A percentile compares a stretch with the other conserved stretches of the same genome.
These are phyloP conservation scores for Drechslerella coelobrocha DNA, from an alignment of 2,329 filamentous ascomycete species.

Conservation along the genomic window DNA sequence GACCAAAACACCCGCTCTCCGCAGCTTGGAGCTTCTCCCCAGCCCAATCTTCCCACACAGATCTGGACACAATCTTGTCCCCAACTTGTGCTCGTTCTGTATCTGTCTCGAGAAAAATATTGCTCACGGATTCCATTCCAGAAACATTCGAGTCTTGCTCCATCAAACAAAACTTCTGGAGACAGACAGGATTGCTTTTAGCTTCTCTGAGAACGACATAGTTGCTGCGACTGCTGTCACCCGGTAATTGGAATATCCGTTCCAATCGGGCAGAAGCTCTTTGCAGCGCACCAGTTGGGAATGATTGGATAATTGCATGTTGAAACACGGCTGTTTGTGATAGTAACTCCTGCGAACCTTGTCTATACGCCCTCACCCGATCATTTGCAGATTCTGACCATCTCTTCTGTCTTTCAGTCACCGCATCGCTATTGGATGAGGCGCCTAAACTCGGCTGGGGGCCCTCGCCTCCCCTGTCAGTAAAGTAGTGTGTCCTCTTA, in stretches of 20 bases:
- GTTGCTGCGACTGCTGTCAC: constrained; percentile 20
- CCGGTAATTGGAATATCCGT: constrained; percentile 11
- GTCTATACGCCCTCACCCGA: constrained; percentile 20
- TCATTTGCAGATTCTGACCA: constrained; percentile 3
- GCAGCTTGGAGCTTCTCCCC: constrained; percentile 28
- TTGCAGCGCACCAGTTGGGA: constrained; percentile 25
- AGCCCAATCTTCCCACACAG: constrained; percentile 36
- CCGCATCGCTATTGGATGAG: constrained; percentile 1
- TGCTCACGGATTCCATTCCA: constrained; percentile 21
- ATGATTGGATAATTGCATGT: constrained; percentile 39
- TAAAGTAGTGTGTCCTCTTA: constrained; percentile 25
- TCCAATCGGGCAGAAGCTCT: constrained; percentile 26
- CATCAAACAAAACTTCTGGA: constrained; percentile 6
- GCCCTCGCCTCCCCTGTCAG: background rate
- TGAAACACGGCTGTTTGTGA: constrained; percentile 37
- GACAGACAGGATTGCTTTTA: constrained; percentile 10
- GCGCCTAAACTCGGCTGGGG: background rate
- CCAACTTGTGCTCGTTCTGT: constrained; percentile 15
- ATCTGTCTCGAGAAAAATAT: constrained; percentile 34
- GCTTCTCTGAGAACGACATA: constrained; percentile 30
- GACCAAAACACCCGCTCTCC: constrained; percentile 38
- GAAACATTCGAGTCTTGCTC: background rate
- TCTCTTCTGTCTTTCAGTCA: constrained; percentile 19
- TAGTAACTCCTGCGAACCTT: constrained; percentile 33
- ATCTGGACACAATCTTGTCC: constrained; percentile 28